Evolutionary conservation across 169 alveolate genomes (phyloP), one percentile per base, ranked within the genome.

Genomic region (Cryptosporidium parvum): DNA sequence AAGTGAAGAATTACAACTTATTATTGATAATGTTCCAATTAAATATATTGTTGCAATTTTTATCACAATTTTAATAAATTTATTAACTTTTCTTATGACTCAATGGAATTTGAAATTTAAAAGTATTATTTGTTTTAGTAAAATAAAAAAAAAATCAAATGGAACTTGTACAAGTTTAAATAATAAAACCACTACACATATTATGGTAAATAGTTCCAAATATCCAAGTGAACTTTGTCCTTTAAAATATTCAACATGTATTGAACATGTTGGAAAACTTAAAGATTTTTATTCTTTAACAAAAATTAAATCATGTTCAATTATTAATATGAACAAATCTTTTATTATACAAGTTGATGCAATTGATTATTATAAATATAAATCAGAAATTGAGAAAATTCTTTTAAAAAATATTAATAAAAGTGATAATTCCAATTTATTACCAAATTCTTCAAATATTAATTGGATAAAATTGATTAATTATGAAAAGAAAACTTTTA

Each of bases 81-180:
- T 62, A 14, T 44, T 80, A 16, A 12, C 42, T 12, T 65, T 62
- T 62, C 62, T 80, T n/a, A 62, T 65, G 75, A 80, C 89, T n/a
- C 61, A 61, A 5, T 80, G 89, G 89, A 80, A 65, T 45, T 26
- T 62, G n/a, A 65, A 44, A 33, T 62, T 80, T 29, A 80, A 80
- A 44, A 33, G 73, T 62, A 26, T 26, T 39, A 16, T 80, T 21
- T 80, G 80, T 29, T 80, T 33, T 35, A 51, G 33, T 7, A 62
- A 65, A 62, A 45, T 80, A 0, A n/a, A 59, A 26, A 61, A 80
- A 3, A 58, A 62, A 42, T 45, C 48, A n/a, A 2, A 29, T 21
- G 51, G 23, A 21, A 8, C 21, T 18, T n/a, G 2, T 14, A 12
- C 42, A 31, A 35, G 7, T 3, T 33, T 65, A 9, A 65, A 33